phyloP scores from a whole-genome alignment of 768 basidiomycete species.

The Hygrophorus pudorinus region DNA sequence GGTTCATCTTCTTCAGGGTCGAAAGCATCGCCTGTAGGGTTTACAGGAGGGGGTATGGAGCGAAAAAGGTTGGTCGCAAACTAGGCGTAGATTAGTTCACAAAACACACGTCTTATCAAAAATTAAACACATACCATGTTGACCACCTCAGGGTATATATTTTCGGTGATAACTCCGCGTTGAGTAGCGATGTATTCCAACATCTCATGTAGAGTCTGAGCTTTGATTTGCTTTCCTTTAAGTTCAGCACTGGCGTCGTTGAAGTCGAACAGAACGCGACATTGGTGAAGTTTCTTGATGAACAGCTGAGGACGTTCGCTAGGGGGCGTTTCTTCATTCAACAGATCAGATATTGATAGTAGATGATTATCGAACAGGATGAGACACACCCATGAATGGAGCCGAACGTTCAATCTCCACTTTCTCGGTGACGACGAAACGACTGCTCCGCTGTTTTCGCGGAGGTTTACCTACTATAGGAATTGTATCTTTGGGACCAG shows the following conservation, averaged over 20 bases:
- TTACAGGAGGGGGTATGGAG: constrained; percentile 98
- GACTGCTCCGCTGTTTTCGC: constrained; percentile 93
- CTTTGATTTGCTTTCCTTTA: constrained; percentile 97
- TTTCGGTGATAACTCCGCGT: constrained; percentile 91
- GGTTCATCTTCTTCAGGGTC: constrained; percentile 99
- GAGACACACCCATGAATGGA: constrained; percentile 68
- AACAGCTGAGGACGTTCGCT: constrained; percentile 87
- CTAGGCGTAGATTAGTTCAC: constrained; percentile 29
- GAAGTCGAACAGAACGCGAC: constrained; percentile 96
- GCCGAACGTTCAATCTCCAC: constrained; percentile 94
- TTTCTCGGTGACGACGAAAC: constrained; percentile 93
- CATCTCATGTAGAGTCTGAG: constrained; percentile 96
- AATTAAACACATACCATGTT: constrained; percentile 66
- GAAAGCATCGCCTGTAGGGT: constrained; percentile 96
- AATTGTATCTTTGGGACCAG: constrained; percentile 91
- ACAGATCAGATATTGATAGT: background rate
- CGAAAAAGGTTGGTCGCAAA: constrained; percentile 98
- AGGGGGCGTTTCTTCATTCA: constrained; percentile 67
- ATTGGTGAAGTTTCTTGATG: constrained; percentile 91
- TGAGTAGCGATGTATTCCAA: constrained; percentile 98
- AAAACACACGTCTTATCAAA: constrained; percentile 3
- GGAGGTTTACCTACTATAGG: constrained; percentile 95
- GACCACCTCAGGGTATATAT: constrained; percentile 97
- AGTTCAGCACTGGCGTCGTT: constrained; percentile 95
- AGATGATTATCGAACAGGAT: background rate